These are phyloP conservation scores for Lichtheimia ornata DNA, from an alignment of 371 early-diverging fungal species.

Conservation along the genomic window DNA sequence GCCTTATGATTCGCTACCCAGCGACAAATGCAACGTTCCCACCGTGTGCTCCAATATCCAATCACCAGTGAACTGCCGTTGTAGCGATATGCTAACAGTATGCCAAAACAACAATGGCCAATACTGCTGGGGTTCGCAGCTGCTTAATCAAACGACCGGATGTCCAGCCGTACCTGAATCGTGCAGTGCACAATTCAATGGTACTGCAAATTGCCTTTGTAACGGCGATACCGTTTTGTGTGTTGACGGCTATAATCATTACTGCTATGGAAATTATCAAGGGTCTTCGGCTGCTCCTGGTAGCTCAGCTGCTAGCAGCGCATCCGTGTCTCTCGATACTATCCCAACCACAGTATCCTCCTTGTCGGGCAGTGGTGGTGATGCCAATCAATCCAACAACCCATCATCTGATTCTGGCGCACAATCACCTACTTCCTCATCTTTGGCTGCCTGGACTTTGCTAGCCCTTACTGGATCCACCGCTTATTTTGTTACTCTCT, in stretches of 20 bases:
- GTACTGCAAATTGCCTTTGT: conserved; percentile 38
- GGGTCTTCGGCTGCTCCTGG: too few species aligned
- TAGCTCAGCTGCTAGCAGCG: too few species aligned
- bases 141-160: conserved; percentile 21
- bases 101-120: conserved; percentile 29
- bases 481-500: too few species aligned
- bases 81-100: conserved; percentile 32
- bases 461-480: too few species aligned
- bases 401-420: too few species aligned
- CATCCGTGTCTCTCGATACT: too few species aligned
- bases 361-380: too few species aligned
- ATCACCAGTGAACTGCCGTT: conserved; percentile 32
- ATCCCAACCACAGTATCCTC: too few species aligned
- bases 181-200: conserved; percentile 24
- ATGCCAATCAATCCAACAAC: too few species aligned
- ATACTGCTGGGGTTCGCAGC: conserved; percentile 44
- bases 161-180: conserved; percentile 36
- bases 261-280: conserved; percentile 32
- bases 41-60: conserved; percentile 33
- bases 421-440: too few species aligned
- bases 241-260: conserved; percentile 39
- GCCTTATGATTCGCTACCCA: conserved; percentile 36
- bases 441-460: too few species aligned
- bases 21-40: conserved; percentile 30
- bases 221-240: conserved; percentile 35